Evolutionary conservation across 2,329 filamentous ascomycete genomes (phyloP).

Genomic region (Chalaropsis ovoidea): DNA sequence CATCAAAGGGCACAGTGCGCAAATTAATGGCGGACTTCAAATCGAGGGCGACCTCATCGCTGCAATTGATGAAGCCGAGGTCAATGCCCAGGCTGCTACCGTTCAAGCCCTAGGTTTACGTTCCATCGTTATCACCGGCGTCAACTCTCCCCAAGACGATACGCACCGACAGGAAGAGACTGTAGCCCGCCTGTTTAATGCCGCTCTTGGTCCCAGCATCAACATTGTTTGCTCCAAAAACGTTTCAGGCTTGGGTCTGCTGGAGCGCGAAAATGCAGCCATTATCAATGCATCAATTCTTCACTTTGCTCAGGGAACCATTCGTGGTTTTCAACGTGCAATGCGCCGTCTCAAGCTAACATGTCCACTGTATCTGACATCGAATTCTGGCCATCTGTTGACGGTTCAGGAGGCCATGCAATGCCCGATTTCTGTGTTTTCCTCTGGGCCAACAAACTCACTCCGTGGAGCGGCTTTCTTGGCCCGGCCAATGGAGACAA

Average conservation of each 20-base stretch:
- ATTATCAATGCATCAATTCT: conserved; percentile 45
- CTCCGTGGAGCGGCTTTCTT: conserved; percentile 28
- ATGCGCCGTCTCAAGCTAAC: conserved; percentile 36
- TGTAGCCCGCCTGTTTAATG: conserved; percentile 38
- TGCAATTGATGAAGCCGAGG: conserved; percentile 21
- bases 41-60: conserved; percentile 28
- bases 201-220: conserved; percentile 29
- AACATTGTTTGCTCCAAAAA: conserved; percentile 31
- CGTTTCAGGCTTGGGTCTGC: conserved; percentile 34
- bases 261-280: conserved; percentile 44
- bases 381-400: conserved; percentile 39
- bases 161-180: conserved; percentile 42
- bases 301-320: conserved; percentile 39
- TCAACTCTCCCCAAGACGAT: conserved; percentile 50
- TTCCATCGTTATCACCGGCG: conserved; percentile 45
- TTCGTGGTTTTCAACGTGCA: conserved; percentile 38
- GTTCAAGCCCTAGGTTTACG: conserved; percentile 30
- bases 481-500: conserved; percentile 8
- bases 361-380: conserved; percentile 39
- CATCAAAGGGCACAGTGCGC: conserved; percentile 27
- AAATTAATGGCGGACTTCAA: conserved; percentile 27
- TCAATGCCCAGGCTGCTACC: conserved; percentile 25
- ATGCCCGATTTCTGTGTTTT: conserved; percentile 28
- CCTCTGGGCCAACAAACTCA: conserved; percentile 29
- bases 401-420: conserved; percentile 27